phyloP scores from a whole-genome alignment of 306 rosid species.

The Vachellia pachyceras region DNA sequence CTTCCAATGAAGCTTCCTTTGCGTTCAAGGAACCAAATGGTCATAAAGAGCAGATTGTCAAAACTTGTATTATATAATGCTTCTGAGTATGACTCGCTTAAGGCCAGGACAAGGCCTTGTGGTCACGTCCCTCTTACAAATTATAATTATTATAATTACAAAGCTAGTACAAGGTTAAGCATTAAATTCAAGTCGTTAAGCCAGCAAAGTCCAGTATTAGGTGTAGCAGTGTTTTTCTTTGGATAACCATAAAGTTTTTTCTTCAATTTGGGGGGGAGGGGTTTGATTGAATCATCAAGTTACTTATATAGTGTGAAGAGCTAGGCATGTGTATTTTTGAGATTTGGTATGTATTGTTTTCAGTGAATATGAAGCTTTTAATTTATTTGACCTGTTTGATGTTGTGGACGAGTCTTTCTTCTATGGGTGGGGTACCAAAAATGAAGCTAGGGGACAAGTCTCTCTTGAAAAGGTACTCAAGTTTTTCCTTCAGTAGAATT shows the following conservation, averaged over 20 bases:
- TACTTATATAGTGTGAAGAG: too few relatives aligned
- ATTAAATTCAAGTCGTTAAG: neutral
- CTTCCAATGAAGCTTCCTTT: constrained; percentile 86
- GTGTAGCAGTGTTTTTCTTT: neutral
- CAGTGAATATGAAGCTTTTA: constrained; percentile 34
- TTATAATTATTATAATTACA: neutral
- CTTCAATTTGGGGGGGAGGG: too few relatives aligned
- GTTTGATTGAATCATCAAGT: too few relatives aligned
- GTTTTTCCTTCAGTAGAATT: constrained; percentile 24
- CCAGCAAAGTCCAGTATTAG: neutral
- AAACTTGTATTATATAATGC: constrained; percentile 39
- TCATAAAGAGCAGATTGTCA: constrained; percentile 65
- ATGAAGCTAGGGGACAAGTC: neutral
- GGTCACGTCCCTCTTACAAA: neutral
- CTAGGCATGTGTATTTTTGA: neutral
- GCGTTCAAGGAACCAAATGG: constrained; percentile 77
- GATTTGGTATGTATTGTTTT: constrained; percentile 28
- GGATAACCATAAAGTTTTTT: neutral
- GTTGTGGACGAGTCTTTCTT: neutral
- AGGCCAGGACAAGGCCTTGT: constrained; percentile 15
- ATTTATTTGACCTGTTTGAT: neutral
- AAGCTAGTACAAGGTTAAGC: neutral
- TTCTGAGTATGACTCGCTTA: neutral
- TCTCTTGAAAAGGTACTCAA: constrained; percentile 14
- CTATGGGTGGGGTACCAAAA: neutral